A percentile compares a stretch with the other conserved stretches of the same genome.
Evolutionary conservation across 2,329 filamentous ascomycete genomes (phyloP).

Genomic region (Aspergillus latus): DNA sequence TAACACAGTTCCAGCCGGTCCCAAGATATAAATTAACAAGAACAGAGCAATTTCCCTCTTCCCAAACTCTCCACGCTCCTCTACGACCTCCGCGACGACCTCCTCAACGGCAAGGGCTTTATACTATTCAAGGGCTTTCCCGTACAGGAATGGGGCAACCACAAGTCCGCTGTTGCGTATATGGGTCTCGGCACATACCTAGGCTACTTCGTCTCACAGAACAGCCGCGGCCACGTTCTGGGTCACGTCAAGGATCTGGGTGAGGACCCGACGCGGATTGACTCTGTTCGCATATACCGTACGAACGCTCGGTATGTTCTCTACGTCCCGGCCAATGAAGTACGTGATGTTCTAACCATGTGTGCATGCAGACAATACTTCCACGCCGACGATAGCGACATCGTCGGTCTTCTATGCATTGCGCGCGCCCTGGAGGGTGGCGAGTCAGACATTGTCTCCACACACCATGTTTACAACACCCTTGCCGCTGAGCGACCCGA

Average conservation of each 20-base stretch:
- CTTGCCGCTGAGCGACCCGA: constrained; percentile 74
- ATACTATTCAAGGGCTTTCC: constrained; percentile 89
- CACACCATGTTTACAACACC: constrained; percentile 79
- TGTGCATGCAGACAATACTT: constrained; percentile 65
- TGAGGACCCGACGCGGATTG: constrained; percentile 76
- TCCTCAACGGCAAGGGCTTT: constrained; percentile 85
- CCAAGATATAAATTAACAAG: constrained; percentile 3
- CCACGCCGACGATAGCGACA: constrained; percentile 78
- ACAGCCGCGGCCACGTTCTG: constrained; percentile 78
- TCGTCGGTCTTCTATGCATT: constrained; percentile 81
- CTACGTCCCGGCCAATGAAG: no score
- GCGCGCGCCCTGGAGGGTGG: constrained; percentile 77
- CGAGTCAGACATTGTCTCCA: constrained; percentile 77
- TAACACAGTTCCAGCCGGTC: not conserved
- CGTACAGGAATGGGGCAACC: constrained; percentile 70
- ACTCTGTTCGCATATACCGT: constrained; percentile 86
- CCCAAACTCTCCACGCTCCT: constrained; percentile 58
- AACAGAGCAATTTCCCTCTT: constrained; percentile 52
- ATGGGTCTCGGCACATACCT: constrained; percentile 85
- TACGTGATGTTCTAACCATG: constrained; percentile 21
- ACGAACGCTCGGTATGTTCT: constrained; percentile 66
- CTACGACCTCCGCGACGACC: constrained; percentile 59
- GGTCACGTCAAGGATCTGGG: constrained; percentile 89
- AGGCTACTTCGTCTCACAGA: constrained; percentile 85
- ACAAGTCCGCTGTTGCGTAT: constrained; percentile 81